phyloP scores from a whole-genome alignment of 2,329 filamentous ascomycete species.

The Zymoseptoria crescenta region DNA sequence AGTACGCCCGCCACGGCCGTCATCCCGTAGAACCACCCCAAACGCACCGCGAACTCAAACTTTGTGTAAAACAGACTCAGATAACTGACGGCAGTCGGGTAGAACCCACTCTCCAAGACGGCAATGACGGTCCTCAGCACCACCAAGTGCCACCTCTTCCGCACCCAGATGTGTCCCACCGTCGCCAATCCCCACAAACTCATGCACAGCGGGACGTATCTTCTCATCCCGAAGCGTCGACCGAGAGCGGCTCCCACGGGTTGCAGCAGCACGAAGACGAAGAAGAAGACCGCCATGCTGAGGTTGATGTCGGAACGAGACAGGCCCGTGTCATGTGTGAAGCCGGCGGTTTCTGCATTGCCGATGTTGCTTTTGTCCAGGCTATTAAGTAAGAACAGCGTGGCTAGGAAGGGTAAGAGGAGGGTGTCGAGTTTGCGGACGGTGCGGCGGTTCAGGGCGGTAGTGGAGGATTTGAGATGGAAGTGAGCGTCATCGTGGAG shows the following conservation, averaged over 20 bases:
- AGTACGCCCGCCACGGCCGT: conserved; percentile 50
- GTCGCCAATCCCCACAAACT: conserved; percentile 46
- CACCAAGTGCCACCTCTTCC: conserved; percentile 41
- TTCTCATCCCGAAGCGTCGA: conserved; percentile 47
- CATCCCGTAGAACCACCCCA: conserved; percentile 52
- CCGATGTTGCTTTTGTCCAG: conserved; percentile 49
- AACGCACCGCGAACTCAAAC: conserved; percentile 48
- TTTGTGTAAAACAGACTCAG: conserved; percentile 52
- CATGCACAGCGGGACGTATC: conserved; percentile 53
- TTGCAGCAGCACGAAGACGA: conserved; percentile 52
- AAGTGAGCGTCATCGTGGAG: background rate
- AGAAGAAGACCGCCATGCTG: conserved; percentile 51
- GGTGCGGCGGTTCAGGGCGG: conserved; percentile 27
- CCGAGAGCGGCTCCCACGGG: conserved; percentile 51
- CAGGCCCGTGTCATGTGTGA: conserved; percentile 49
- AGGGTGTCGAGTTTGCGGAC: conserved; percentile 44
- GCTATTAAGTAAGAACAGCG: conserved; percentile 47
- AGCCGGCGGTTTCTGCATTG: conserved; percentile 52
- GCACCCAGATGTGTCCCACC: conserved; percentile 41
- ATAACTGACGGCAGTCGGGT: conserved; percentile 52
- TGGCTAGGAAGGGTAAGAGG: conserved; percentile 44
- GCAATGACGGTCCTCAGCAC: conserved; percentile 40
- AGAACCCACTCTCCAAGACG: conserved; percentile 49
- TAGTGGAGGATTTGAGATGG: background rate
- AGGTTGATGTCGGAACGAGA: conserved; percentile 47